A percentile compares a stretch with the other conserved stretches of the same genome.
Conservation (phyloP, 73 alveolate genomes). For the Breviolum minutum region DNA sequence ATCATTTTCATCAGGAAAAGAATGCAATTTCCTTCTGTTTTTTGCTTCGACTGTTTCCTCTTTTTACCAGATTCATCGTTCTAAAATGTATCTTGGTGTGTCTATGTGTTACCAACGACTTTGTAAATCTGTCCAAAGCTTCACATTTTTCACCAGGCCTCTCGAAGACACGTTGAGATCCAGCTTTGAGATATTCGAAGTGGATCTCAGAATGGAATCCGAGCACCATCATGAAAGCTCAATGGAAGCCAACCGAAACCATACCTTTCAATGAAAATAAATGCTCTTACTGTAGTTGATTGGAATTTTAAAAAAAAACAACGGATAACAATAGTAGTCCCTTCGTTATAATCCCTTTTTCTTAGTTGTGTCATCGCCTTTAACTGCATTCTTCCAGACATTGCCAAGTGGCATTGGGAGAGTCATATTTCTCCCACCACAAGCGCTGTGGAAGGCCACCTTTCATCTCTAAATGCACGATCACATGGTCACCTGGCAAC, state of each 20-base stretch:
- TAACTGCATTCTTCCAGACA: no score
- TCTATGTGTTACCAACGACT: no score
- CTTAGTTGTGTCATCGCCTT: no score
- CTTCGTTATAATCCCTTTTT: no score
- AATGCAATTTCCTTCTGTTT: no score
- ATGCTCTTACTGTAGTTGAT: no score
- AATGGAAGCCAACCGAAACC: neutral
- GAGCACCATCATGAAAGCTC: neutral
- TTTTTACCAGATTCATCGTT: no score
- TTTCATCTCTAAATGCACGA: constrained; percentile 49
- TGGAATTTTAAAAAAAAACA: no score
- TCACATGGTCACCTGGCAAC: constrained; percentile 71
- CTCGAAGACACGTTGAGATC: constrained; percentile 82
- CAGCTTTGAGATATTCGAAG: constrained; percentile 67
- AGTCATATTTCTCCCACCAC: constrained; percentile 87
- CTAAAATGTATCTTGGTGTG: no score
- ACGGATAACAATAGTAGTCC: no score
- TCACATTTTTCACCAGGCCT: constrained; percentile 18
- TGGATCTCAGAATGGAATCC: constrained; percentile 25
- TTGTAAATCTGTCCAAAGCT: neutral
- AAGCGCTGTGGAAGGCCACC: constrained; percentile 40
- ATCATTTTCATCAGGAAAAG: no score
- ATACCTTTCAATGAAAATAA: neutral
- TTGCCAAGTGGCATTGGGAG: constrained; percentile 51
- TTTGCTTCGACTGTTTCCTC: no score